phyloP scores from a whole-genome alignment of 352 stramenopile genomes.

The Phytophthora idaei region DNA sequence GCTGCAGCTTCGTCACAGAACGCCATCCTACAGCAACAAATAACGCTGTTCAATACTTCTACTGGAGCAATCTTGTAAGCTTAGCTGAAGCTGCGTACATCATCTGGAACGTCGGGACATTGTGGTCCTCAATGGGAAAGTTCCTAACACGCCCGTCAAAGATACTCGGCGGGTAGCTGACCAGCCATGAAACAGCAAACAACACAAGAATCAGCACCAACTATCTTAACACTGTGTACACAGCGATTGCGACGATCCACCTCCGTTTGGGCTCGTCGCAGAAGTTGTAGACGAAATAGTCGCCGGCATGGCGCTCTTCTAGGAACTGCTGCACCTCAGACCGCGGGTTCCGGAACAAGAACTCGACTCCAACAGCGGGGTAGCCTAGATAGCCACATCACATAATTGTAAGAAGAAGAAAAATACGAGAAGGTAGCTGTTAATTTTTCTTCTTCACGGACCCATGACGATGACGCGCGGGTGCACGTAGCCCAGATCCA shows the following conservation, averaged over 20 bases:
- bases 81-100: constrained; percentile 39
- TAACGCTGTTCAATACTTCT: not conserved
- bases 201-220: not conserved
- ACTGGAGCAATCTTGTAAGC: not conserved
- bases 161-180: constrained; percentile 55
- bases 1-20: constrained; percentile 78
- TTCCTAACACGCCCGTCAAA: constrained; percentile 56
- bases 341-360: constrained; percentile 67
- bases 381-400: constrained; percentile 49
- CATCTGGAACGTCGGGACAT: constrained; percentile 70
- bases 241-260: constrained; percentile 24
- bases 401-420: constrained; percentile 14
- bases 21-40: constrained; percentile 42
- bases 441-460: constrained; percentile 28
- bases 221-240: not conserved
- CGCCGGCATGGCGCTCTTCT: constrained; percentile 46
- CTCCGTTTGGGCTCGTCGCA: constrained; percentile 59
- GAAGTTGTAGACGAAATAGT: constrained; percentile 84
- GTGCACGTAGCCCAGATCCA: constrained; percentile 78
- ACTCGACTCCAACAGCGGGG: constrained; percentile 59
- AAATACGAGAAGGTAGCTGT: not conserved
- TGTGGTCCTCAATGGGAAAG: constrained; percentile 79
- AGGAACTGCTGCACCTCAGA: constrained; percentile 63
- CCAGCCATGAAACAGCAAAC: not conserved
- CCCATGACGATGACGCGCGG: constrained; percentile 82